Base-by-base conservation (phyloP, 2,329 filamentous ascomycete species). In the Trichoderma sp. region DNA sequence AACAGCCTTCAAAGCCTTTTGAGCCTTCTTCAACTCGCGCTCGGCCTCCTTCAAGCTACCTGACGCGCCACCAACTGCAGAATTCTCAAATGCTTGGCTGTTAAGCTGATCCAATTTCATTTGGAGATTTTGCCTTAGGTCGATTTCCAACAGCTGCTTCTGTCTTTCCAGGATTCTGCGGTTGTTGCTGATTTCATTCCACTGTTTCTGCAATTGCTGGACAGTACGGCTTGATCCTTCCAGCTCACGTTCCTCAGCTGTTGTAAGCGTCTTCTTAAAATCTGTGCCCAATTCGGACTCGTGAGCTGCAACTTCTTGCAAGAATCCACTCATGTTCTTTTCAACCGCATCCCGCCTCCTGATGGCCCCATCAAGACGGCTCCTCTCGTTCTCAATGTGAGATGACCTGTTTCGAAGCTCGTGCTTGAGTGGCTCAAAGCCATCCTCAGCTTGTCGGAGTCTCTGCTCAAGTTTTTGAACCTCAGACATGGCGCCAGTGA, bases 181-280 rank as follows among this genome's bases (percentile, higher is more conserved):
- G 72, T 88, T 87, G 70, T 87, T 88, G 77, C 92, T 94, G 59
- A 94, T 81, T 70, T 93, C 90, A 64, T 92, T 92, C 83, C 93
- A 92, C 76, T 95, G 88, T 74, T 89, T 91, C 73, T 93, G 90
- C 58, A 98, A 82, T 55, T 92, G 89, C 76, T 95, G 92, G 7
- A 94, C 90, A 13, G 87, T 87, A 5, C 84, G 83, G 71, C 89
- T 91, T 11, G 97, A 87, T 39, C 86, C 85, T 73, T 96, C 92
- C 4, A 99, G 86, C 77, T 93, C 91, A 53, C 86, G 85, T 80
- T 98, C 95, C 81, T 99, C 97, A n/a, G 91, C 88, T 8, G 88
- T 84, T 11, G 91, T 92, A 63, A 99, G 85, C 13, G 92, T 92
- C 82, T 97, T 98, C 84, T 97, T 97, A 84, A 98, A 99, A 28